A percentile compares a stretch with the other conserved stretches of the same genome.
These are phyloP conservation scores for Podosphaera fusca DNA, from an alignment of 2,329 filamentous ascomycete species.

Conservation along the genomic window DNA sequence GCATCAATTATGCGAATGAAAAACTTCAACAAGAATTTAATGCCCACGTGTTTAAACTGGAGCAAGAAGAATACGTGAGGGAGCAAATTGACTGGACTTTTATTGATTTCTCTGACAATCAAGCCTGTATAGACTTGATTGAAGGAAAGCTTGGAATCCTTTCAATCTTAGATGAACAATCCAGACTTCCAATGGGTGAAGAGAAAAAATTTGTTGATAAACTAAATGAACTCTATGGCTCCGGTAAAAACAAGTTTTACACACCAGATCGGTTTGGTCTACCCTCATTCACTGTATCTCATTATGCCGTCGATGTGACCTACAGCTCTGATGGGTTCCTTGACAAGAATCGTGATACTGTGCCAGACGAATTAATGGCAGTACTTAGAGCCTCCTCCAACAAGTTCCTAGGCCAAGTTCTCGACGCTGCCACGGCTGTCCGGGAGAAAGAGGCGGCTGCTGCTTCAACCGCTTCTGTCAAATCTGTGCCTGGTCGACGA, in stretches of 20 bases:
- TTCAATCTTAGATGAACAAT: constrained; percentile 86
- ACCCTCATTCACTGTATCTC: constrained; percentile 90
- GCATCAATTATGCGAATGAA: constrained; percentile 99
- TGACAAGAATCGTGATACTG: constrained; percentile 97
- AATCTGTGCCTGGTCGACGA: constrained; percentile 58
- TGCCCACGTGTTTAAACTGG: constrained; percentile 95
- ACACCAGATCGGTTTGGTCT: constrained; percentile 98
- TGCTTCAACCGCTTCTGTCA: constrained; percentile 41
- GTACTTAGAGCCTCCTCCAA: constrained; percentile 70
- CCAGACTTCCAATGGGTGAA: constrained; percentile 83
- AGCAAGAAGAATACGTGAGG: constrained; percentile 90
- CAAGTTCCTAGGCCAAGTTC: constrained; percentile 58
- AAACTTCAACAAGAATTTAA: constrained; percentile 99
- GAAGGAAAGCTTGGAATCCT: constrained; percentile 90
- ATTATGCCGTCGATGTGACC: constrained; percentile 93
- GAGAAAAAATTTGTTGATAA: constrained; percentile 95
- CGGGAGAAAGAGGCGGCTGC: constrained; percentile 67
- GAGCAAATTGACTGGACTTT: constrained; percentile 99
- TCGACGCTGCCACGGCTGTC: constrained; percentile 66
- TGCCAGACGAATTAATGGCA: constrained; percentile 94
- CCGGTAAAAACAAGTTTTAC: constrained; percentile 87
- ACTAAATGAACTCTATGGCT: constrained; percentile 77
- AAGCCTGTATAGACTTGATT: constrained; percentile 95
- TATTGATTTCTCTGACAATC: constrained; percentile 97
- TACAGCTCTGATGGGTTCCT: constrained; percentile 99